A percentile compares a stretch with the other conserved stretches of the same genome.
These are phyloP conservation scores for Hypholoma fasciculare DNA, from an alignment of 768 basidiomycete genomes.

Conservation along the genomic window DNA sequence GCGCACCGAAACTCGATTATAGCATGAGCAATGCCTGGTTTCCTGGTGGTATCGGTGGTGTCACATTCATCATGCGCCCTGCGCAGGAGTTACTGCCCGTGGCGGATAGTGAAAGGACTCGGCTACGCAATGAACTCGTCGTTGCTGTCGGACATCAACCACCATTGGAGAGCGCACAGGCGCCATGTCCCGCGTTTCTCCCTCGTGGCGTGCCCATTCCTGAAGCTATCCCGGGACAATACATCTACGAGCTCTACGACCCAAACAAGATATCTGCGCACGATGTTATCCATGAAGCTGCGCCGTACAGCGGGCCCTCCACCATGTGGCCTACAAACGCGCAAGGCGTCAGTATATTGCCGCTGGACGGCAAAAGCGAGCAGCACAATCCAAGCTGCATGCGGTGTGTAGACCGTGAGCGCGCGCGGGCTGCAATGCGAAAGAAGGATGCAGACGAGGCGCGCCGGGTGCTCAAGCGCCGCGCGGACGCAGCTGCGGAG, in stretches of 20 bases:
- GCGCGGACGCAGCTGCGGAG: not conserved
- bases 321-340: not conserved
- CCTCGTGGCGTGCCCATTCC: not conserved
- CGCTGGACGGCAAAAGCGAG: constrained; percentile 22
- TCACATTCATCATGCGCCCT: constrained; percentile 8
- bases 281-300: constrained; percentile 17
- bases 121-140: not conserved
- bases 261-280: constrained; percentile 40
- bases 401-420: not conserved
- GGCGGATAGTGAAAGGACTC: too few species aligned
- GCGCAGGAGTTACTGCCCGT: not conserved
- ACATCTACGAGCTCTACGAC: constrained; percentile 42
- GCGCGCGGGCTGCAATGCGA: not conserved
- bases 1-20: constrained; percentile 19
- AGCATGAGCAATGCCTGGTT: constrained; percentile 42
- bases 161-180: not conserved
- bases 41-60: constrained; percentile 28
- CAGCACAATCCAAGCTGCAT: constrained; percentile 1
- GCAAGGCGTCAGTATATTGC: not conserved
- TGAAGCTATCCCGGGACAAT: constrained; percentile 4
- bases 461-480: not conserved
- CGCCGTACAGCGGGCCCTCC: not conserved
- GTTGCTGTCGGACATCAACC: not conserved
- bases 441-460: constrained; percentile 4
- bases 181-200: not conserved